Evolutionary conservation across 164 flowering plant genomes (phyloP).

Genomic region (Tetracentron sinense): DNA sequence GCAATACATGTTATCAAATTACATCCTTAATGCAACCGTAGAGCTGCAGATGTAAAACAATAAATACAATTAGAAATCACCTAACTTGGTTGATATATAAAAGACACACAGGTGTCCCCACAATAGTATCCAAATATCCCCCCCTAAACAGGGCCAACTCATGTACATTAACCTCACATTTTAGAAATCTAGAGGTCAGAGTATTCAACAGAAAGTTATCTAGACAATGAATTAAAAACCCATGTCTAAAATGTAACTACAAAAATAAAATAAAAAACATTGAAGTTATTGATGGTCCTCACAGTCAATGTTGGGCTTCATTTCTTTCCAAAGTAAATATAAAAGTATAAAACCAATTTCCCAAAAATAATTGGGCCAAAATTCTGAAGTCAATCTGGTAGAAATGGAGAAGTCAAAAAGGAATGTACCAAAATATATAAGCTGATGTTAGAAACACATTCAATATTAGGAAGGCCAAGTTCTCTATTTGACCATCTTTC

Average conservation of each 20-base stretch:
- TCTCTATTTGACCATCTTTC: constrained; percentile 69
- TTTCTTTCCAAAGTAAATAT: not conserved
- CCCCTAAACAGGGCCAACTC: not conserved
- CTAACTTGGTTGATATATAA: not conserved
- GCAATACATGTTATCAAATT: too few species aligned
- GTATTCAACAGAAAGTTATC: too few species aligned
- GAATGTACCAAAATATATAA: constrained; percentile 59
- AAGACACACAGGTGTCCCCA: not conserved
- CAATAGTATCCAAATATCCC: not conserved
- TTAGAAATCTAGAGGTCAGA: not conserved
- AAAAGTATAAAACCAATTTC: too few species aligned
- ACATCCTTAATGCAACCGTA: too few species aligned
- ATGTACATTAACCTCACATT: not conserved
- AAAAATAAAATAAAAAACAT: not conserved
- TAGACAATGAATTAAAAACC: too few species aligned
- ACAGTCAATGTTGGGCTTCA: not conserved
- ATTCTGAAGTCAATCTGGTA: not conserved
- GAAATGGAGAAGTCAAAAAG: constrained; percentile 6
- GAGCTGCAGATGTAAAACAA: not conserved
- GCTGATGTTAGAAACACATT: constrained; percentile 55
- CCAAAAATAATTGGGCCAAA: not conserved
- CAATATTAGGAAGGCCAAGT: constrained; percentile 47
- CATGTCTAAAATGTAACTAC: too few species aligned
- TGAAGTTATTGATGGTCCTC: not conserved
- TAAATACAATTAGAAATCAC: not conserved